phyloP scores from a whole-genome alignment of 2,329 filamentous ascomycete genomes.

The Chaetomium globosum region DNA sequence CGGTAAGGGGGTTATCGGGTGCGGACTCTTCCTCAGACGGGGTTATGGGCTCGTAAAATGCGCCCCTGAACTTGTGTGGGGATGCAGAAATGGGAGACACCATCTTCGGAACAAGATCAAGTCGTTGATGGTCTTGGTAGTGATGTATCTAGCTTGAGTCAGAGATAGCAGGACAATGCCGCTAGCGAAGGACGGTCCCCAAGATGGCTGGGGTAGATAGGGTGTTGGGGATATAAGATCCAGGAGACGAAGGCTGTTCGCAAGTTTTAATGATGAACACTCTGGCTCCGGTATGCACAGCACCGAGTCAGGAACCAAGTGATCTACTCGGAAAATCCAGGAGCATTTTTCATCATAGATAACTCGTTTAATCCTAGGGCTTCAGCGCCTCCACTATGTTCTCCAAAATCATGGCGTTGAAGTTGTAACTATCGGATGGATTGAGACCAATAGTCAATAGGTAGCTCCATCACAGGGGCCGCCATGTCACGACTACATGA shows the following conservation, averaged over 20 bases:
- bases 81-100: neutral
- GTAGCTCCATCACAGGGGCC: neutral
- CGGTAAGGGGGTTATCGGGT: neutral
- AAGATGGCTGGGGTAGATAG: neutral
- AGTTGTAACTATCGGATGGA: neutral
- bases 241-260: too few species aligned
- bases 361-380: neutral
- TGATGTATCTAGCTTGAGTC: neutral
- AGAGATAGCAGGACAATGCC: neutral
- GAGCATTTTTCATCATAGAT: neutral
- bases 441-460: neutral
- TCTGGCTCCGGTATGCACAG: too few species aligned
- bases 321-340: neutral
- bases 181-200: neutral
- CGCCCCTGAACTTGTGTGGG: neutral
- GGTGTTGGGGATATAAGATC: too few species aligned
- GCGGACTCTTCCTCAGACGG: neutral
- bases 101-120: neutral
- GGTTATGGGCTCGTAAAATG: neutral
- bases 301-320: neutral
- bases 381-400: neutral
- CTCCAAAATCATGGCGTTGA: neutral
- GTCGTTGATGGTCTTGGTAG: neutral
- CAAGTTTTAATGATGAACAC: too few species aligned
- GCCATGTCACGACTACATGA: neutral